phyloP scores from a whole-genome alignment of 2,329 filamentous ascomycete genomes.

The Cladosporium halotolerans region DNA sequence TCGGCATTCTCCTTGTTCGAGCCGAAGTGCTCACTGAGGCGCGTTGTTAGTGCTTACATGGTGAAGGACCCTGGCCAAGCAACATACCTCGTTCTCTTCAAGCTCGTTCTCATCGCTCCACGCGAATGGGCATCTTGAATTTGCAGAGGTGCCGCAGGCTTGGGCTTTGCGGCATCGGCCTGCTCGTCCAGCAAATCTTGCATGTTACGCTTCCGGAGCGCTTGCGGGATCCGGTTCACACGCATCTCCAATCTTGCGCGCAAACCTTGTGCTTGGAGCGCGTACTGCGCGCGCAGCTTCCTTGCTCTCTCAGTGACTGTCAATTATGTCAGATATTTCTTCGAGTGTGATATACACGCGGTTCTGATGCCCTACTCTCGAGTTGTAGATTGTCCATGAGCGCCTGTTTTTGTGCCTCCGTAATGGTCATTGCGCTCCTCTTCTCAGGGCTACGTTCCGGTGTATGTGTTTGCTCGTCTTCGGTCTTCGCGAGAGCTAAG shows the following conservation, averaged over 20 bases:
- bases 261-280: constrained; percentile 77
- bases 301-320: constrained; percentile 80
- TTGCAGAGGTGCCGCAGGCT: constrained; percentile 13
- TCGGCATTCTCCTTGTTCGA: constrained; percentile 72
- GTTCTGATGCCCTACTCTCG: constrained; percentile 55
- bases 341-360: background rate
- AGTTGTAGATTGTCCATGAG: constrained; percentile 84
- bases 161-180: constrained; percentile 24
- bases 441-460: constrained; percentile 13
- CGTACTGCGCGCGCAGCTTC: constrained; percentile 82
- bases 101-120: constrained; percentile 14
- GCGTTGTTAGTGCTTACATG: constrained; percentile 19
- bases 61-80: background rate
- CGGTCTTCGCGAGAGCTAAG: constrained; percentile 3
- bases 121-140: background rate
- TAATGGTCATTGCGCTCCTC: constrained; percentile 24
- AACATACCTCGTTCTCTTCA: constrained; percentile 31
- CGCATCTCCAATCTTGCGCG: constrained; percentile 84
- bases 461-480: constrained; percentile 16
- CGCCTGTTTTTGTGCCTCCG: constrained; percentile 67
- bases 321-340: constrained; percentile 13
- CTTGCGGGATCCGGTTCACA: constrained; percentile 81
- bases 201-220: constrained; percentile 73
- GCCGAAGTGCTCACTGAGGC: constrained; percentile 51
- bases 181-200: constrained; percentile 64